A percentile compares a stretch with the other conserved stretches of the same genome.
These are phyloP conservation scores for Chenopodium suecicum DNA, from an alignment of 148 eudicot genomes.

Conservation along the genomic window DNA sequence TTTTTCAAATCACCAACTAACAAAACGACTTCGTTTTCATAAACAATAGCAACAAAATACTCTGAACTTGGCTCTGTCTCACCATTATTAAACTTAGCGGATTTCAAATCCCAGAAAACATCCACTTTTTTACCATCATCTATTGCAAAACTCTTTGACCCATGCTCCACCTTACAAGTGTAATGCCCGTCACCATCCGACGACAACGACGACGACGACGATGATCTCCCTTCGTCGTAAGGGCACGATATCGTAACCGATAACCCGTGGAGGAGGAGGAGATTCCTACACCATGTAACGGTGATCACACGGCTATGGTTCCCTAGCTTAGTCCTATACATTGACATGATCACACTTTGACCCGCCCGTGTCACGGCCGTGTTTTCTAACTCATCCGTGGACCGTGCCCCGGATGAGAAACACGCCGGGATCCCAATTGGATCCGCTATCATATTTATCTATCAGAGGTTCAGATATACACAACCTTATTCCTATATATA, in stretches of 20 bases:
- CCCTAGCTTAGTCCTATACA: constrained; percentile 56
- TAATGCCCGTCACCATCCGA: constrained; percentile 30
- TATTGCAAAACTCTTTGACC: constrained; percentile 46
- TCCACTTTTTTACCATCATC: constrained; percentile 43
- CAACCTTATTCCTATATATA: background rate
- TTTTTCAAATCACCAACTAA: constrained; percentile 56
- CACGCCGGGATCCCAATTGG: constrained; percentile 67
- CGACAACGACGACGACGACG: too few relatives aligned
- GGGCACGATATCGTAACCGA: constrained; percentile 47
- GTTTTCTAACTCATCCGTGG: constrained; percentile 19
- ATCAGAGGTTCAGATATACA: background rate
- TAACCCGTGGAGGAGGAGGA: constrained; percentile 58
- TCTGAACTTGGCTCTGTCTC: constrained; percentile 59
- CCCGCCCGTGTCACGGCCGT: constrained; percentile 55
- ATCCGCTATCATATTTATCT: constrained; percentile 47
- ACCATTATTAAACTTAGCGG: constrained; percentile 43
- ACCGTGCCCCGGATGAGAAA: constrained; percentile 39
- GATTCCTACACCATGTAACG: constrained; percentile 70
- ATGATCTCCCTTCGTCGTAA: background rate
- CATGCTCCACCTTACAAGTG: constrained; percentile 72
- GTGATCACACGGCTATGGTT: constrained; percentile 57
- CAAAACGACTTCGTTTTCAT: constrained; percentile 46
- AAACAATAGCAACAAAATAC: constrained; percentile 61
- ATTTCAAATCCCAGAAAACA: constrained; percentile 58
- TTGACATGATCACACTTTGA: constrained; percentile 61